Evolutionary conservation across 75 land plant species (phyloP).

Genomic region (Isoetes taiwanensis): DNA sequence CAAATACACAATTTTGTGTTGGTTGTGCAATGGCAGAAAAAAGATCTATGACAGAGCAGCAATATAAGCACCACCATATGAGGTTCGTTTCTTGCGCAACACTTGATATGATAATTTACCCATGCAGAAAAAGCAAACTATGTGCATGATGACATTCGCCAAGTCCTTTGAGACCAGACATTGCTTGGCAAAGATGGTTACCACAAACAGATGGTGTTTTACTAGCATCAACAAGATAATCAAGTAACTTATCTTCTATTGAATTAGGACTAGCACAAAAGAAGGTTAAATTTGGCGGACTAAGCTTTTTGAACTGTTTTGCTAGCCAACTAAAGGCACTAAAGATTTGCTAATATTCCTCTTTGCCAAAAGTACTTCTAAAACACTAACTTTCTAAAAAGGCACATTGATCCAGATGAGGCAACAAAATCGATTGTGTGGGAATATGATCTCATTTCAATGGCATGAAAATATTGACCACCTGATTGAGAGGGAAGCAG

Average conservation of each 20-base stretch:
- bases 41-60: constrained; percentile 41
- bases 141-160: constrained; percentile 48
- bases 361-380: constrained; percentile 55
- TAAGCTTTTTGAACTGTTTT: constrained; percentile 14
- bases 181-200: constrained; percentile 30
- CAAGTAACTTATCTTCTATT: constrained; percentile 41
- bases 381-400: constrained; percentile 10
- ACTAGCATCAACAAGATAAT: constrained; percentile 31
- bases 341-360: constrained; percentile 51
- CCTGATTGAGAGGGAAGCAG: background rate
- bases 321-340: constrained; percentile 20
- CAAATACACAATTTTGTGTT: constrained; percentile 45
- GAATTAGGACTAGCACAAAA: constrained; percentile 21
- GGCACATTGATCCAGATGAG: no score
- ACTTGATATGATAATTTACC: constrained; percentile 32
- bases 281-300: constrained; percentile 15
- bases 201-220: constrained; percentile 36
- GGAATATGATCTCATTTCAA: background rate
- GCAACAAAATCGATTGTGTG: background rate
- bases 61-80: constrained; percentile 34
- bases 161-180: constrained; percentile 37
- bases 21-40: constrained; percentile 41
- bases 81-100: constrained; percentile 29
- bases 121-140: constrained; percentile 36
- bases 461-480: background rate